These are phyloP conservation scores for Aurinia saxatilis DNA, from an alignment of 345 rosid genomes.

Conservation along the genomic window DNA sequence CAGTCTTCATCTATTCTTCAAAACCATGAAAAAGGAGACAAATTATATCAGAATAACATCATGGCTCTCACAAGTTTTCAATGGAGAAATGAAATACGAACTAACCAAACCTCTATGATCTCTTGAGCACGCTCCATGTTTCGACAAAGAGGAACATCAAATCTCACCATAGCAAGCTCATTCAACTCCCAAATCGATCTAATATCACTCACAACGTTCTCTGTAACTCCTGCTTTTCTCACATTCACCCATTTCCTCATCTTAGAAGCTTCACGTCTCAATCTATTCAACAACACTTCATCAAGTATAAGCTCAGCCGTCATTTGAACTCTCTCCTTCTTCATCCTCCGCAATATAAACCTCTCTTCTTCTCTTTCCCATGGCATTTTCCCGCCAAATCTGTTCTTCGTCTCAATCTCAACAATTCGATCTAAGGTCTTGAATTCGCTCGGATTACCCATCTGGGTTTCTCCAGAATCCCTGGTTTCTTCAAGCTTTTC, in stretches of 20 bases:
- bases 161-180: conserved; percentile 72
- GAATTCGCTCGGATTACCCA: conserved; percentile 18
- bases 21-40: conserved; percentile 3
- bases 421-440: conserved; percentile 26
- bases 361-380: conserved; percentile 56
- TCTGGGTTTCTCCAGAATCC: conserved; percentile 20
- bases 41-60: neutral
- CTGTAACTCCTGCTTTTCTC: conserved; percentile 76
- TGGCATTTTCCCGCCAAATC: conserved; percentile 47
- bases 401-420: neutral
- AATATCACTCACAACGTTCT: conserved; percentile 53
- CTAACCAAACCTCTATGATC: conserved; percentile 57
- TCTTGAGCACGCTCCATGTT: conserved; percentile 88
- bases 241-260: conserved; percentile 85
- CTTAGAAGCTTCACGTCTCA: conserved; percentile 51
- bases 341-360: conserved; percentile 43
- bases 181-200: conserved; percentile 41
- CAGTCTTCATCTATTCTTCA: conserved; percentile 63
- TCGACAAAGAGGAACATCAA: conserved; percentile 59
- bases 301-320: conserved; percentile 54
- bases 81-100: neutral
- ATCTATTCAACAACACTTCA: conserved; percentile 40
- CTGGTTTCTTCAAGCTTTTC: conserved; percentile 36
- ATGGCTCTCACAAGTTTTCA: neutral
- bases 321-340: conserved; percentile 46